Base-by-base conservation (phyloP, 2,329 filamentous ascomycete genomes). In the Fusarium musae region DNA sequence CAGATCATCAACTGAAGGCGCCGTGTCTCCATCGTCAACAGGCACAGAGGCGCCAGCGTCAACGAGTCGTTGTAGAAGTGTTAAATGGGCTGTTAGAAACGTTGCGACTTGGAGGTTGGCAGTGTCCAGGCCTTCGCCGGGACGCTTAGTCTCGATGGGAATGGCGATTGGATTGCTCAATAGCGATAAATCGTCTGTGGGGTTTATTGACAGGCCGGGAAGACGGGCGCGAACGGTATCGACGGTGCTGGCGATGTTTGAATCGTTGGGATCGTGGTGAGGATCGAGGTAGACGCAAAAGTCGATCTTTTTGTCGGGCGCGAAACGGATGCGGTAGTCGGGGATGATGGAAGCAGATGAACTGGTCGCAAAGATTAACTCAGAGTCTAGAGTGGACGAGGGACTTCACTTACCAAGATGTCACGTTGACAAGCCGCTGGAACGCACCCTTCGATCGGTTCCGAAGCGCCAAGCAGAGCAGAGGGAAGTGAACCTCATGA, bases 101-200 rank as follows among this genome's bases (percentile, higher is more conserved):
- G 57, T 67, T 10, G 50, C 43, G 12, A 66, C 62, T 26, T 67
- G 43, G 4, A 63, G 39, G 9, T 40, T 60, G 23, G 63, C 53
- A 6, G 43, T 57, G 19, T 60, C 59, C 16, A 56, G 30, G 11
- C 47, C 69, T 28, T 72, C 54, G 0, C 53, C 44, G 3, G 40
- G 65, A 30, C 58, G 68, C 42, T 59, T 70, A 53, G 56, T 66
- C 56, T 71, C 66, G 37, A 71, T 66, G n/a, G 69, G 49, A 13
- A 67, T 42, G 4, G 44, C 65, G 11, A 73, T 70, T 3, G 53
- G 44, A 13, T 49, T 58, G 21, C 53, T 39, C 23, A 59, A 13
- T 0, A 62, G n/a, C 3, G 53, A 47, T 1, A 62, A 1, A 10
- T 63, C 53, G 3, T 63, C 50, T 3, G 47, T 67, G 3, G 53